phyloP scores from a whole-genome alignment of 2,329 filamentous ascomycete genomes.

The Alternaria alternata region DNA sequence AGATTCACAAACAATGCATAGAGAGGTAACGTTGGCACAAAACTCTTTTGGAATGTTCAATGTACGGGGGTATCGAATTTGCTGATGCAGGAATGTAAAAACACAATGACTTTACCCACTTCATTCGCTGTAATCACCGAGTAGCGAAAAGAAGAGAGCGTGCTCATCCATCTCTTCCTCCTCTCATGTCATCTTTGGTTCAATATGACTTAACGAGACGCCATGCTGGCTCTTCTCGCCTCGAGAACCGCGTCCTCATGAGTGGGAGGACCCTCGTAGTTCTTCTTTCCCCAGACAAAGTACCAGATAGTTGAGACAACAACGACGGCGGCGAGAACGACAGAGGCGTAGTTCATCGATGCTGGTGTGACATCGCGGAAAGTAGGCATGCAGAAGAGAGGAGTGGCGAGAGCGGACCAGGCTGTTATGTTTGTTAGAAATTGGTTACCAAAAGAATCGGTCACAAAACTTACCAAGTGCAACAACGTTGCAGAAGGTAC shows the following conservation, averaged over 20 bases:
- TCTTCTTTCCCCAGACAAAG: conserved; percentile 71
- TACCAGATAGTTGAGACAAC: conserved; percentile 72
- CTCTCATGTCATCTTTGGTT: background rate
- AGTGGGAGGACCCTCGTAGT: conserved; percentile 69
- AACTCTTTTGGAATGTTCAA: background rate
- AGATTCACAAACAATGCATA: background rate
- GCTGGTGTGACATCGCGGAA: conserved; percentile 65
- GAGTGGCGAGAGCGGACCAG: conserved; percentile 74
- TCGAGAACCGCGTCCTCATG: conserved; percentile 45
- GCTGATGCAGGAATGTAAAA: background rate
- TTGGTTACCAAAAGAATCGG: background rate
- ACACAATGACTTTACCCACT: background rate
- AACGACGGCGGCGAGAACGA: conserved; percentile 74
- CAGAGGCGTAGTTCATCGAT: conserved; percentile 77
- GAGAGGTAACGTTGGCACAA: background rate
- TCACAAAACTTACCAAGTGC: conserved; percentile 64
- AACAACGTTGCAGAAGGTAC: conserved; percentile 69
- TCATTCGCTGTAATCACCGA: background rate
- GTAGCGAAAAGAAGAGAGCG: background rate
- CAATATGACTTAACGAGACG: conserved; percentile 21
- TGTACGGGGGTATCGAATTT: conserved; percentile 14
- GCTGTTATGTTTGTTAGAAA: conserved; percentile 28
- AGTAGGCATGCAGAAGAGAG: conserved; percentile 77
- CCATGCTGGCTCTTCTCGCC: conserved; percentile 42
- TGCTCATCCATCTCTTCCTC: background rate